phyloP scores from a whole-genome alignment of 306 rosid species.

The Begonia loranthoides region DNA sequence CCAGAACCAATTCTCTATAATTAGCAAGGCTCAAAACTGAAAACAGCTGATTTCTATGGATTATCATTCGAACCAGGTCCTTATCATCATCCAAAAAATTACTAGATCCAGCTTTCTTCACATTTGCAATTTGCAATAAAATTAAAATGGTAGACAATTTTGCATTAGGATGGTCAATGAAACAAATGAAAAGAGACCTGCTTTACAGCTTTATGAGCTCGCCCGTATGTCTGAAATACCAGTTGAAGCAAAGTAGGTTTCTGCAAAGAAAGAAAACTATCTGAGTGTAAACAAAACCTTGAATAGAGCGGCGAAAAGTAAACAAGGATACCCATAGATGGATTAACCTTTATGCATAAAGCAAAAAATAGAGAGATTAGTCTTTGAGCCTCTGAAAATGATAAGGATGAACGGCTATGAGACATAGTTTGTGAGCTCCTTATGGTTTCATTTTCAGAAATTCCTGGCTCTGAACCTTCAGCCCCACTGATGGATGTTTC shows the following conservation, averaged over 20 bases:
- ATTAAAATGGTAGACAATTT: background rate
- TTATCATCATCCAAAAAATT: too few species aligned
- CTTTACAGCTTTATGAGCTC: slow-evolving; percentile 56
- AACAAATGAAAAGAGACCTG: slow-evolving; percentile 39
- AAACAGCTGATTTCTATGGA: too few species aligned
- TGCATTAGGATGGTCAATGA: background rate
- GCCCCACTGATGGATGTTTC: slow-evolving; percentile 41
- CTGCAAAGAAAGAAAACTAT: slow-evolving; percentile 28
- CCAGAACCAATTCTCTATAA: too few species aligned
- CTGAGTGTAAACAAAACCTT: background rate
- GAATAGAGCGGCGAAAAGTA: too few species aligned
- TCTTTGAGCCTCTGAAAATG: slow-evolving; percentile 74
- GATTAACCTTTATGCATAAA: slow-evolving; percentile 74
- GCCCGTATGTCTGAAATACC: slow-evolving; percentile 62
- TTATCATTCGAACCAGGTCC: too few species aligned
- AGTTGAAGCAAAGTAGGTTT: slow-evolving; percentile 78
- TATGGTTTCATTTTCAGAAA: slow-evolving; percentile 43
- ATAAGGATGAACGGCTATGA: slow-evolving; percentile 31
- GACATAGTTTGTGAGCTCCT: slow-evolving; percentile 19
- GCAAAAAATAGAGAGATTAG: slow-evolving; percentile 82
- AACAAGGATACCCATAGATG: background rate
- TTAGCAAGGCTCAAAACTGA: too few species aligned
- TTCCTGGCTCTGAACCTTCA: slow-evolving; percentile 40
- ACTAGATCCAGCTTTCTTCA: too few species aligned
- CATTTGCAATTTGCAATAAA: background rate